A percentile compares a stretch with the other conserved stretches of the same genome.
Evolutionary conservation across 768 basidiomycete genomes (phyloP).

Genomic region (Leucocoprinus leucothites): DNA sequence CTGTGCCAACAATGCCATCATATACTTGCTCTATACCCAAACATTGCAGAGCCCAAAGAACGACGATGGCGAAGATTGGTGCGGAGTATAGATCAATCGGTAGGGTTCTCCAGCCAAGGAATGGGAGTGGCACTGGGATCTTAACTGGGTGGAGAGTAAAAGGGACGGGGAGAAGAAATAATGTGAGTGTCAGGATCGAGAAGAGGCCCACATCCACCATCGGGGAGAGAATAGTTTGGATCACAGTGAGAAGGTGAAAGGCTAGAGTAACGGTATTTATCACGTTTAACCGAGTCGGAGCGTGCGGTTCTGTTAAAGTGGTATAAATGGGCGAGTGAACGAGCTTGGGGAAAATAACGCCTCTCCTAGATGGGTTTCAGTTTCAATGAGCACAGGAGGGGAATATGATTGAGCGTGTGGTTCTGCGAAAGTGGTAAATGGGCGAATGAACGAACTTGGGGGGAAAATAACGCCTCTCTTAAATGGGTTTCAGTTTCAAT

Average conservation of each 20-base stretch:
- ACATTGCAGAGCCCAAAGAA: constrained; percentile 57
- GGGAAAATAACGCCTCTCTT: no score
- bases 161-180: constrained; percentile 51
- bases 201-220: constrained; percentile 7
- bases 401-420: no score
- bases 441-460: no score
- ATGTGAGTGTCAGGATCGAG: constrained; percentile 43
- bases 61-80: constrained; percentile 47
- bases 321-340: no score
- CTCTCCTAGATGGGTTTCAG: no score
- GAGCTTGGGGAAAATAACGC: no score
- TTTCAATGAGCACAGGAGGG: neutral
- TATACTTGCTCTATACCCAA: constrained; percentile 50
- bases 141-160: constrained; percentile 46
- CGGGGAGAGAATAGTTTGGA: neutral
- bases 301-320: neutral
- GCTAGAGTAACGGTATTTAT: no score
- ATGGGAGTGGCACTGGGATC: constrained; percentile 17
- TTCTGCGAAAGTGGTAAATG: no score
- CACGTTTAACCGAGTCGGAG: no score
- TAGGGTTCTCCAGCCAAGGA: constrained; percentile 26
- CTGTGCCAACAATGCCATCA: constrained; percentile 65
- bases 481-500: no score
- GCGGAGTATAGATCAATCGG: constrained; percentile 50
- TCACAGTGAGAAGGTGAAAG: no score